Base-by-base conservation (phyloP, 73 alveolate genomes). In the Paramecium tetraurelia region DNA sequence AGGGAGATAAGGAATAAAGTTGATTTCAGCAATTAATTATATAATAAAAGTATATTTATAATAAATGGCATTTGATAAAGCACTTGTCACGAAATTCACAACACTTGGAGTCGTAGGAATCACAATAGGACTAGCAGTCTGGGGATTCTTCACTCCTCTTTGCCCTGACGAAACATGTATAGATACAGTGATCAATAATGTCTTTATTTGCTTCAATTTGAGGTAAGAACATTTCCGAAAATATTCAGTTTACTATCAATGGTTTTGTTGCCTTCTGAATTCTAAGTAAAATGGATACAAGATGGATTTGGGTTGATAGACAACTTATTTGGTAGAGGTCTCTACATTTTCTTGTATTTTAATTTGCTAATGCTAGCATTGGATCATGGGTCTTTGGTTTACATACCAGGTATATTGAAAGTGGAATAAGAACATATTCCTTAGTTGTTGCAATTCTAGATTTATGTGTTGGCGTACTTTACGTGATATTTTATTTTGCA, bases 311-410 rank as follows among this genome's bases (percentile, higher is more conserved):
- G 50, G 10, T 33, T 63, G 6, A 63, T 63, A 31, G 84, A 63
- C 11, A 63, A 63, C 14, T 33, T 63, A 63, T 63, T 63, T 63
- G 84, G 84, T 6, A 63, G 84, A 63, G 84, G 84, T 12, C 44
- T 63, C 14, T 63, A 63, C 3, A 27, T 63, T 6, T 31, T 63
- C 24, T 63, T 63, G 84, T 63, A 63, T n/a, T 63, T 1, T 33
- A 22, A 2, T 2, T 22, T 16, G 24, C 46, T 63, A 22, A 63
- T 63, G 2, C 6, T 7, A 63, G 84, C 11, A 63, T 63, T 63
- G 84, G 84, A 4, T 63, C 84, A 22, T 63, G 84, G 84, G 84
- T 63, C 46, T 63, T 31, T 63, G 84, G 50, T 63, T 63, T 63
- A 33, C 84, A 63, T 18, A 2, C 20, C 31, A 31, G 46, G 11